Conservation (phyloP, 169 alveolate genomes). For the Cryptosporidium parvum region DNA sequence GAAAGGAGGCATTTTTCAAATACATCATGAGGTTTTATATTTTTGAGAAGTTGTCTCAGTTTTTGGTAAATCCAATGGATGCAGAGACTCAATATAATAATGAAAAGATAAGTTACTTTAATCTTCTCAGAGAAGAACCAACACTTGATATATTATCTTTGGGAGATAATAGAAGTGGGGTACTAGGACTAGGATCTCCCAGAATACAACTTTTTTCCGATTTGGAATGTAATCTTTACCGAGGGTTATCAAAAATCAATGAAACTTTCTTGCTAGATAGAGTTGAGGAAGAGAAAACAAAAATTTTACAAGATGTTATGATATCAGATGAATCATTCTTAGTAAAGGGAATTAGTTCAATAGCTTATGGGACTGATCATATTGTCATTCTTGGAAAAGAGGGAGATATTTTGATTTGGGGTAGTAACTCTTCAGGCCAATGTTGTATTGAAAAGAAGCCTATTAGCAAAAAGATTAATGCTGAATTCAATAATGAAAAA, state of each 20-base stretch:
- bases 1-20: conserved; percentile 20
- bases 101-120: conserved; percentile 6
- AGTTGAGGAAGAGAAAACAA: conserved; percentile 6
- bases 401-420: conserved; percentile 57
- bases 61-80: conserved; percentile 17
- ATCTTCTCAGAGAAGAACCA: not conserved
- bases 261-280: not conserved
- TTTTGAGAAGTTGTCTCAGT: conserved; percentile 19
- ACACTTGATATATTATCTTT: conserved; percentile 21
- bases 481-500: not conserved
- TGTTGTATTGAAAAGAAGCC: conserved; percentile 28
- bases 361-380: conserved; percentile 45
- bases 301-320: conserved; percentile 19
- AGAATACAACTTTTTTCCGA: conserved; percentile 24
- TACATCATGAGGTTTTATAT: conserved; percentile 7
- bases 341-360: not conserved
- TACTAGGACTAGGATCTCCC: conserved; percentile 52
- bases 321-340: conserved; percentile 20
- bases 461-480: not conserved
- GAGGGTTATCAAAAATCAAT: conserved; percentile 15
- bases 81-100: not conserved
- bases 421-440: conserved; percentile 49
- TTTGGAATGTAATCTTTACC: conserved; percentile 43
- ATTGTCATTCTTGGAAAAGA: conserved; percentile 27
- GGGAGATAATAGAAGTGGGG: conserved; percentile 38